Base-by-base conservation (phyloP, 495 filamentous ascomycete species). In the Tuber brumale region DNA sequence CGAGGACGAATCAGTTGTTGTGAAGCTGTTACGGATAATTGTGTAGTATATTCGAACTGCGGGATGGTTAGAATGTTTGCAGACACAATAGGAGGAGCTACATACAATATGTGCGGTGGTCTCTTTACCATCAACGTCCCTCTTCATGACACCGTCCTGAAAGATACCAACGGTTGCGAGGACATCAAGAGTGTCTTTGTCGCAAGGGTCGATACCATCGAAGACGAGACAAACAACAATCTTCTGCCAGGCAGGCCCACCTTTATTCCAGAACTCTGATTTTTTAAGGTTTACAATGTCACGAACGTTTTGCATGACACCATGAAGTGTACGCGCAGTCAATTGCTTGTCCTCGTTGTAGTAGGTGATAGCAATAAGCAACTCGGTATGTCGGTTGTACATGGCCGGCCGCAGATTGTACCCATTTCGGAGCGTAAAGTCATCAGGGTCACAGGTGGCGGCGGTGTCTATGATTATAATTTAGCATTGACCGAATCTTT, bases 361-460 rank as follows among this genome's bases (percentile, higher is more conserved):
- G 77, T 85, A 85, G 27, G 84, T 85, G 39, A 85, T 82, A 7
- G 83, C 84, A 71, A 85, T 85, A 19, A 85, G 77, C 37, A 85
- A 69, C 74, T 85, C 84, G 5, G 84, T 85, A 66, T 81, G 81
- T 70, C 84, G 71, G 88, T 99, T 99, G 86, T 98, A 99, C 95
- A 98, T 99, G 71, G 95, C 91, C 27, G 96, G 94, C 31, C 96
- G 92, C 72, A 99, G 89, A 86, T 98, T 97, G 88, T 98, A 99
- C 82, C 95, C 95, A 84, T 98, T 98, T 87, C 97, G 96, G 46
- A 99, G 89, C n/a, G 95, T 99, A 84, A 98, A 99, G 81, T 99
- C 96, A 83, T 97, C 95, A 66, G 96, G 96, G 86, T 99, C 96
- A 85, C 96, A 99, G 23, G 95, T 97, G 41, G 96, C 96, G 74